phyloP scores from a whole-genome alignment of 2,329 filamentous ascomycete genomes.

The Cercospora sesami region DNA sequence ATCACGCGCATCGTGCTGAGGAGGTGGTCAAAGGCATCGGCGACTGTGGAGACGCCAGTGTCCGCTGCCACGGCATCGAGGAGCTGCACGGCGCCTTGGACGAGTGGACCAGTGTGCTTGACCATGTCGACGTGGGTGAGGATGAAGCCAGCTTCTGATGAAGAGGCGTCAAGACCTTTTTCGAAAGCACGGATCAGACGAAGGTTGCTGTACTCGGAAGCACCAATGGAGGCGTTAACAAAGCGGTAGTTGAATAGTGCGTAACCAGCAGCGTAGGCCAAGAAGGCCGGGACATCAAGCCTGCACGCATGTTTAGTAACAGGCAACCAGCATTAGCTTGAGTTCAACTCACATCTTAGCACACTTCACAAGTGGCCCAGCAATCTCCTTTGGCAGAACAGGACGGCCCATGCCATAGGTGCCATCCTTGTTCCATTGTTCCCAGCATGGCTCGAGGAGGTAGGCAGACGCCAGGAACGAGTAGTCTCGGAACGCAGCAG shows the following conservation, averaged over 20 bases:
- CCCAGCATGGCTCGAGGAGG: slow-evolving; percentile 86
- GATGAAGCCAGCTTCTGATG: slow-evolving; percentile 94
- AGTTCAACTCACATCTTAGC: slow-evolving; percentile 72
- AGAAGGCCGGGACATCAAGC: slow-evolving; percentile 81
- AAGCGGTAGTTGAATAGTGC: slow-evolving; percentile 64
- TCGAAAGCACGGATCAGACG: slow-evolving; percentile 90
- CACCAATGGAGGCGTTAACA: slow-evolving; percentile 56
- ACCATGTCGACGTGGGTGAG: slow-evolving; percentile 96
- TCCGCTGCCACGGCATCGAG: slow-evolving; percentile 54
- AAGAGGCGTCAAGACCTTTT: slow-evolving; percentile 78
- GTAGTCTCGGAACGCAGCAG: slow-evolving; percentile 87
- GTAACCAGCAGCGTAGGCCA: slow-evolving; percentile 74
- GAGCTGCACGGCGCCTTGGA: slow-evolving; percentile 69
- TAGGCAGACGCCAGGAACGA: slow-evolving; percentile 88
- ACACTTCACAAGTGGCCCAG: slow-evolving; percentile 79
- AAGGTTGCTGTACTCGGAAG: slow-evolving; percentile 61
- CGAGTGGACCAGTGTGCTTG: slow-evolving; percentile 74
- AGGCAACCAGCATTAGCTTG: too few species aligned
- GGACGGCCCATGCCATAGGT: slow-evolving; percentile 74
- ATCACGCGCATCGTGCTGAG: slow-evolving; percentile 38
- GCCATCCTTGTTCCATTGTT: slow-evolving; percentile 63
- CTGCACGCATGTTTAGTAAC: slow-evolving; percentile 39
- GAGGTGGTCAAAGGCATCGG: slow-evolving; percentile 32
- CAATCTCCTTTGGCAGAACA: slow-evolving; percentile 69
- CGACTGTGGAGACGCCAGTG: slow-evolving; percentile 24